Evolutionary conservation across 208 protist species (phyloP).

Genomic region (Leptomonas pyrrhocoris): DNA sequence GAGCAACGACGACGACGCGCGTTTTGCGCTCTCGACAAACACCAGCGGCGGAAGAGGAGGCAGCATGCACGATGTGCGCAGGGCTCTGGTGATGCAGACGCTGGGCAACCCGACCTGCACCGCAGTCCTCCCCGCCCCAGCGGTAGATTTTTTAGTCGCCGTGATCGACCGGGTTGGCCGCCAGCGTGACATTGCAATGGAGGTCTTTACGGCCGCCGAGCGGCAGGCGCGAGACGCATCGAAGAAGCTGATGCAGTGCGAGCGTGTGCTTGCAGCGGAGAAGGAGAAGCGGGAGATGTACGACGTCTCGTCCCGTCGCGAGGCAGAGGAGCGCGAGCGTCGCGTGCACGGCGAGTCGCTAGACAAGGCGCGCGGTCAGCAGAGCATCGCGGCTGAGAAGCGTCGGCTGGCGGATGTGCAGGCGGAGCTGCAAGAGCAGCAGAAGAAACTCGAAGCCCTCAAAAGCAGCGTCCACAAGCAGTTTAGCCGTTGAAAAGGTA

Average conservation of each 20-base stretch:
- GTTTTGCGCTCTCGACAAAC: neutral
- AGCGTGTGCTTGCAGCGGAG: slow-evolving; percentile 38
- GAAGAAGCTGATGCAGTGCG: slow-evolving; percentile 32
- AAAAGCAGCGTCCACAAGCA: slow-evolving; percentile 68
- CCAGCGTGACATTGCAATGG: slow-evolving; percentile 33
- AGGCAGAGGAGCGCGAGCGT: slow-evolving; percentile 56
- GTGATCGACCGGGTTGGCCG: slow-evolving; percentile 45
- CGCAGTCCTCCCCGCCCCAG: slow-evolving; percentile 19
- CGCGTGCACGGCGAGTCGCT: slow-evolving; percentile 45
- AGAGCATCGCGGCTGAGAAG: slow-evolving; percentile 57
- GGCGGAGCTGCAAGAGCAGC: slow-evolving; percentile 43
- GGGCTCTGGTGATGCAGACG: slow-evolving; percentile 43
- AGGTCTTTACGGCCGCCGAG: slow-evolving; percentile 33
- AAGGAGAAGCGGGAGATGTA: slow-evolving; percentile 70
- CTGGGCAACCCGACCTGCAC: slow-evolving; percentile 37
- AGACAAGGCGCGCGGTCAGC: slow-evolving; percentile 45
- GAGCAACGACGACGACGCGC: neutral
- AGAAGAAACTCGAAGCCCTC: slow-evolving; percentile 47
- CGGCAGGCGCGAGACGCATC: slow-evolving; percentile 32
- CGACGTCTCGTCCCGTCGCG: slow-evolving; percentile 37
- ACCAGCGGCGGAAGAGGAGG: neutral
- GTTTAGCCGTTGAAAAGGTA: slow-evolving; percentile 53
- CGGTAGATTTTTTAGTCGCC: slow-evolving; percentile 40
- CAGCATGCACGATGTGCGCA: slow-evolving; percentile 35
- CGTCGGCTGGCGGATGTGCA: slow-evolving; percentile 45